These are phyloP conservation scores for Thelephora aurantiotincta DNA, from an alignment of 768 basidiomycete genomes.

Conservation along the genomic window DNA sequence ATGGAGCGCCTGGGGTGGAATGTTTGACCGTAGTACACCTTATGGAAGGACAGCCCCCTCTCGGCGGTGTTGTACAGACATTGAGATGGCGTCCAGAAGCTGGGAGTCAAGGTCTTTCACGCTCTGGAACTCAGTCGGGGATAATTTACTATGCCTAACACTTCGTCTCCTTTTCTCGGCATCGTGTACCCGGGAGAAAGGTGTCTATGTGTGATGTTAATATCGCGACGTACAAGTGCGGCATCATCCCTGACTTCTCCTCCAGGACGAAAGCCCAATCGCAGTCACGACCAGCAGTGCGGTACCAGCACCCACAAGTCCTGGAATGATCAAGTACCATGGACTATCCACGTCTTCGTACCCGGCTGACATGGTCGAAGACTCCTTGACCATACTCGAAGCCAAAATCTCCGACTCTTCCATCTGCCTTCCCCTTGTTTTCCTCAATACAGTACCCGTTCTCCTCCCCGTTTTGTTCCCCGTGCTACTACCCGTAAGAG, in stretches of 20 bases:
- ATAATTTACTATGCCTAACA: too few species aligned
- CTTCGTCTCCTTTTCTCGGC: too few species aligned
- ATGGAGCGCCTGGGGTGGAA: too few species aligned
- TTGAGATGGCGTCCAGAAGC: too few species aligned
- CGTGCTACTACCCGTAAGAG: conserved; percentile 6
- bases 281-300: conserved; percentile 69
- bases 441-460: conserved; percentile 1
- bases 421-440: conserved; percentile 30
- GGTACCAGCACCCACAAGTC: conserved; percentile 73
- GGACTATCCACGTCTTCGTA: conserved; percentile 49
- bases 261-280: conserved; percentile 49
- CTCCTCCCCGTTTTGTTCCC: conserved; percentile 6
- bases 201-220: too few species aligned
- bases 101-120: too few species aligned
- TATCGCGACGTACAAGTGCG: background rate
- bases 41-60: too few species aligned
- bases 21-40: too few species aligned
- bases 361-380: conserved; percentile 26
- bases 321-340: conserved; percentile 73
- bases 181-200: too few species aligned
- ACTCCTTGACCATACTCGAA: conserved; percentile 32
- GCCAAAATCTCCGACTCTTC: conserved; percentile 8
- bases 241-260: conserved; percentile 17
- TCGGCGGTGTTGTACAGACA: too few species aligned
- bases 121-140: too few species aligned